These are phyloP conservation scores for Yamadazyma siamensis DNA, from an alignment of 1,139 yeast genomes.

Conservation along the genomic window DNA sequence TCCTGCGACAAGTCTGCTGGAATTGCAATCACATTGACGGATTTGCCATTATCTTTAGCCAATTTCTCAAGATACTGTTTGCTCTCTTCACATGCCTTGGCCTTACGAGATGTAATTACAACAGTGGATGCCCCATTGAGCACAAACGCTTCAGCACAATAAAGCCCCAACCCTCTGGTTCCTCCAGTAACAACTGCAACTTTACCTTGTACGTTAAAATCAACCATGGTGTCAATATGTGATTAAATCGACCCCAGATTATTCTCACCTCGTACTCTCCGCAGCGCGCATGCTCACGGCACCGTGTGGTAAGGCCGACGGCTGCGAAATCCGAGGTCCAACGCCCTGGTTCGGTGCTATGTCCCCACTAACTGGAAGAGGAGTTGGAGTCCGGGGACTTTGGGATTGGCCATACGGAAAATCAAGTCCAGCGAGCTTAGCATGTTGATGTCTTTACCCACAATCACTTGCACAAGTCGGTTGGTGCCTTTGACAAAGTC, in stretches of 20 bases:
- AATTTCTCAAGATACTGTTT: constrained; percentile 47
- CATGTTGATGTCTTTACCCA: constrained; percentile 62
- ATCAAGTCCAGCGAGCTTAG: constrained; percentile 43
- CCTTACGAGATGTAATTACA: constrained; percentile 66
- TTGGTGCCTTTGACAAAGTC: constrained; percentile 48
- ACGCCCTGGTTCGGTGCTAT: not conserved
- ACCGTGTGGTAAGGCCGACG: too few relatives aligned
- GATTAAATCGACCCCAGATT: constrained; percentile 2
- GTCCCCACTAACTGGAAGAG: constrained; percentile 22
- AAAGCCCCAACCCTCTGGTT: constrained; percentile 69
- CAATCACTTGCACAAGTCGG: constrained; percentile 65
- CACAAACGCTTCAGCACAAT: constrained; percentile 65
- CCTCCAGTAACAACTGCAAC: constrained; percentile 78
- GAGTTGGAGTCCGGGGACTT: constrained; percentile 61
- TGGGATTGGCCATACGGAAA: constrained; percentile 70
- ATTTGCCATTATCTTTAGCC: constrained; percentile 38
- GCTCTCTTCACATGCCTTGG: constrained; percentile 61
- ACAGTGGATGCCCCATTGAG: constrained; percentile 62
- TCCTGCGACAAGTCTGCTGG: constrained; percentile 61
- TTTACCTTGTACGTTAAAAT: constrained; percentile 56
- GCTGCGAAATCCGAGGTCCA: constrained; percentile 1
- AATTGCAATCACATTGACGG: constrained; percentile 48
- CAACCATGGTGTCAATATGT: constrained; percentile 29
- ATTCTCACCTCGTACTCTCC: not conserved
- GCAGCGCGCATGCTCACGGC: not conserved